Evolutionary conservation across 257 asterid genomes (phyloP).

Genomic region (Coffea eugenioides): DNA sequence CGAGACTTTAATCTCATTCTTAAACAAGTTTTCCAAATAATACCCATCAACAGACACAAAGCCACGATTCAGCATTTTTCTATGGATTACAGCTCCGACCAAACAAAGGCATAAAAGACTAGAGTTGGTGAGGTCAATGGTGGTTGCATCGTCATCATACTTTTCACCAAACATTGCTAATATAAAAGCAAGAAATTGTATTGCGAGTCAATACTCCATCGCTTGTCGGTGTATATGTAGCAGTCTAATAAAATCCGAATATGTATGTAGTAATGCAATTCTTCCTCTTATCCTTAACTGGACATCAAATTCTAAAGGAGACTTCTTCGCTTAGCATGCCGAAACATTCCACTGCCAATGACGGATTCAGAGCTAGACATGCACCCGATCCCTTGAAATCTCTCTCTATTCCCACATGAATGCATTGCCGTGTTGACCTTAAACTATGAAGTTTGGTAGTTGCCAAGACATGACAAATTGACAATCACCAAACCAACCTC

Average conservation of each 20-base stretch:
- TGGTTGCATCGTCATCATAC: neutral
- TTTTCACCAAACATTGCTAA: neutral
- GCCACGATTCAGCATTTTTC: slow-evolving; percentile 27
- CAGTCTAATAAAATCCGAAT: no score
- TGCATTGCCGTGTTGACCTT: neutral
- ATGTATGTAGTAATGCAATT: no score
- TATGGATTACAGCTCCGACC: no score
- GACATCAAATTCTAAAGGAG: no score
- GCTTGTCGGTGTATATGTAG: neutral
- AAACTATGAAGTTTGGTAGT: neutral
- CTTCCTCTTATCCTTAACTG: no score
- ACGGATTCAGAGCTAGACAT: neutral
- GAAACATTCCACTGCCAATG: no score
- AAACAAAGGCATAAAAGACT: no score
- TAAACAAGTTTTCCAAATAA: no score
- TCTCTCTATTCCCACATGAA: neutral
- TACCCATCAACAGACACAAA: no score
- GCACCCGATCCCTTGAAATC: neutral
- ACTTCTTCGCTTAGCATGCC: no score
- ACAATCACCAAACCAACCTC: neutral
- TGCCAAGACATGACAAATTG: neutral
- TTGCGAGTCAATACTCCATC: neutral
- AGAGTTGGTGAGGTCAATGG: neutral
- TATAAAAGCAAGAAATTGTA: neutral
- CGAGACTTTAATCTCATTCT: no score